Evolutionary conservation across 2,329 filamentous ascomycete genomes (phyloP).

Genomic region (Xylaria sp.): DNA sequence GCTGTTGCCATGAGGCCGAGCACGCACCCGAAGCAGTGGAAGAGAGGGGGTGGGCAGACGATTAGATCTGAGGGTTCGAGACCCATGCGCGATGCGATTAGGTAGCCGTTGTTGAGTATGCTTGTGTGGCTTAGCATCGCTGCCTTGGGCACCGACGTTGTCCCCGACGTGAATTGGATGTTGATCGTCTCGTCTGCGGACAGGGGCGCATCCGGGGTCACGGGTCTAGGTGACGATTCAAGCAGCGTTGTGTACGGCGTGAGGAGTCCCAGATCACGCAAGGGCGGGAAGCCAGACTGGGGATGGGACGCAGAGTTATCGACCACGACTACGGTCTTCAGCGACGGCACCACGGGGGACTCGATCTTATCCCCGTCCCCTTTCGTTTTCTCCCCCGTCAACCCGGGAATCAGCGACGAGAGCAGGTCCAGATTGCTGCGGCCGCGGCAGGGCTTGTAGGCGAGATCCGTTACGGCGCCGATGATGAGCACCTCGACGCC

Average conservation of each 20-base stretch:
- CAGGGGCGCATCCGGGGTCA: slow-evolving; percentile 61
- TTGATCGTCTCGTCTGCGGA: slow-evolving; percentile 80
- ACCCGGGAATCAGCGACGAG: slow-evolving; percentile 54
- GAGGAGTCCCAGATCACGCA: slow-evolving; percentile 53
- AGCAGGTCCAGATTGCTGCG: slow-evolving; percentile 65
- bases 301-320: slow-evolving; percentile 74
- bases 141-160: slow-evolving; percentile 89
- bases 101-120: slow-evolving; percentile 92
- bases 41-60: slow-evolving; percentile 86
- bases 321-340: slow-evolving; percentile 78
- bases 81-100: slow-evolving; percentile 87
- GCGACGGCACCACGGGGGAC: slow-evolving; percentile 69
- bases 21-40: slow-evolving; percentile 90
- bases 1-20: slow-evolving; percentile 97
- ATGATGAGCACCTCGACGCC: slow-evolving; percentile 80
- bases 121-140: slow-evolving; percentile 85
- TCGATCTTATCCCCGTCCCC: slow-evolving; percentile 47
- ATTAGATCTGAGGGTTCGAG: slow-evolving; percentile 79
- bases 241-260: slow-evolving; percentile 59
- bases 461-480: slow-evolving; percentile 86
- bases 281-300: slow-evolving; percentile 56
- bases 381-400: slow-evolving; percentile 35
- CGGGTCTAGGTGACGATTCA: slow-evolving; percentile 45
- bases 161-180: slow-evolving; percentile 98
- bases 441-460: slow-evolving; percentile 69